Conservation (phyloP, 1,284 basidiomycete species). For the Cryptococcus amylolentus region DNA sequence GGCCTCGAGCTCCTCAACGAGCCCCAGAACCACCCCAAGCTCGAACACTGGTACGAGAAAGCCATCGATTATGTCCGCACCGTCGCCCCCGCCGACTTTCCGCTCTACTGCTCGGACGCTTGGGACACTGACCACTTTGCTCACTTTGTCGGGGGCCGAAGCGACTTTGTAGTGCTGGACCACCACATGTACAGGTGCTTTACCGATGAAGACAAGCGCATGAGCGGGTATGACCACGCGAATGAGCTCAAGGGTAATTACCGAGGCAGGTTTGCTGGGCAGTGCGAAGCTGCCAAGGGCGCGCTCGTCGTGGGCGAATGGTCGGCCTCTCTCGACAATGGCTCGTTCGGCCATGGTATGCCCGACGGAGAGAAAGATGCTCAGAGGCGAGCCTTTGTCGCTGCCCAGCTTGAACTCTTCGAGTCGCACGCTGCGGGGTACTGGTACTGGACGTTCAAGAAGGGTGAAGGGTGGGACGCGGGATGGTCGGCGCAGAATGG, state of each 20-base stretch:
- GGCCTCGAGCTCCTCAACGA: constrained; percentile 84
- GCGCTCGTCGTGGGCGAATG: constrained; percentile 78
- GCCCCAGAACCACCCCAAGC: constrained; percentile 58
- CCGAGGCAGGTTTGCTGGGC: constrained; percentile 15
- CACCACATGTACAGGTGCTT: constrained; percentile 80
- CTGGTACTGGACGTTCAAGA: constrained; percentile 88
- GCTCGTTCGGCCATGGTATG: constrained; percentile 55
- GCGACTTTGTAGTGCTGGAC: constrained; percentile 64
- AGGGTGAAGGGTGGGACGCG: constrained; percentile 63
- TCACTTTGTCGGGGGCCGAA: constrained; percentile 53
- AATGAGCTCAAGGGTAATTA: constrained; percentile 29
- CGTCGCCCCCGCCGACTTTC: constrained; percentile 57
- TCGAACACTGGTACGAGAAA: constrained; percentile 64
- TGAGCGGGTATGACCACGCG: constrained; percentile 61
- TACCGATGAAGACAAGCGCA: constrained; percentile 56
- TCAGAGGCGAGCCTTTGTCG: constrained; percentile 57
- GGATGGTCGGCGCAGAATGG: constrained; percentile 77
- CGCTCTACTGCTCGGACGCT: constrained; percentile 71
- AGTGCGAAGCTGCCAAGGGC: constrained; percentile 51
- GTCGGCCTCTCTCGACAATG: constrained; percentile 71
- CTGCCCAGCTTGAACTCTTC: constrained; percentile 66
- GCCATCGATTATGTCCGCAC: constrained; percentile 60
- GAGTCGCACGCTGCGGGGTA: constrained; percentile 67
- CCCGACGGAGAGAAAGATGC: constrained; percentile 54
- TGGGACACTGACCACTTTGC: constrained; percentile 72